Conservation (phyloP, 1,139 yeast genomes). For the Kurtzmaniella quercitrusa region DNA sequence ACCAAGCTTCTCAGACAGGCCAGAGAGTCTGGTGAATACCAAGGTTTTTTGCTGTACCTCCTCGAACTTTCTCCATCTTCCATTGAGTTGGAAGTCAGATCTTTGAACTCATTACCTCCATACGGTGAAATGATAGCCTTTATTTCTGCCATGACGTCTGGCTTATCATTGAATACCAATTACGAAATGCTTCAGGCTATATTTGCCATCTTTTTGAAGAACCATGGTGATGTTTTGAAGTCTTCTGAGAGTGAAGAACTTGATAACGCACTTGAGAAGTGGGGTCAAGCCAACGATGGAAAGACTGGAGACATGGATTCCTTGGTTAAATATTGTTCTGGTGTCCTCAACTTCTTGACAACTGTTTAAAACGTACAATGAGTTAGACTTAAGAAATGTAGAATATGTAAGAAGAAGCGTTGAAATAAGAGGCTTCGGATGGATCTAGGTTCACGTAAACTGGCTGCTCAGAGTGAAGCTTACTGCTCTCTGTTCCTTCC, state of each 20-base stretch:
- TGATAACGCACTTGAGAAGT: slow-evolving; percentile 40
- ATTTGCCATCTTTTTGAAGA: slow-evolving; percentile 66
- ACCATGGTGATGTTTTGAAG: slow-evolving; percentile 80
- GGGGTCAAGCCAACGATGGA: slow-evolving; percentile 43
- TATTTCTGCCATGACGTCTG: slow-evolving; percentile 59
- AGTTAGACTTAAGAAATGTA: no score
- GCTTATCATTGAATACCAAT: slow-evolving; percentile 53
- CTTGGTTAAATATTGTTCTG: slow-evolving; percentile 76
- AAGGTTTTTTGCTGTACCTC: slow-evolving; percentile 50
- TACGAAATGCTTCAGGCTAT: slow-evolving; percentile 75
- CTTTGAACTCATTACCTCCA: slow-evolving; percentile 64
- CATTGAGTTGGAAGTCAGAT: slow-evolving; percentile 82
- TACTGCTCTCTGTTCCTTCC: no score
- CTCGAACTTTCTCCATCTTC: slow-evolving; percentile 70
- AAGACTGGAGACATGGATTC: slow-evolving; percentile 56
- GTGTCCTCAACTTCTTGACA: slow-evolving; percentile 65
- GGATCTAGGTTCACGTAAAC: no score
- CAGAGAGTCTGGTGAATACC: slow-evolving; percentile 33
- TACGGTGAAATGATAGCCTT: slow-evolving; percentile 62
- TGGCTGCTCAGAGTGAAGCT: no score
- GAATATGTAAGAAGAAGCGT: no score
- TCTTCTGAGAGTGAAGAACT: slow-evolving; percentile 37
- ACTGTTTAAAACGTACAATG: slow-evolving; percentile 19
- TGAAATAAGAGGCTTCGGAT: no score
- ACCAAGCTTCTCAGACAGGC: slow-evolving; percentile 62